phyloP scores from a whole-genome alignment of 148 eudicot genomes.

The Rhododendron ferrugineum region DNA sequence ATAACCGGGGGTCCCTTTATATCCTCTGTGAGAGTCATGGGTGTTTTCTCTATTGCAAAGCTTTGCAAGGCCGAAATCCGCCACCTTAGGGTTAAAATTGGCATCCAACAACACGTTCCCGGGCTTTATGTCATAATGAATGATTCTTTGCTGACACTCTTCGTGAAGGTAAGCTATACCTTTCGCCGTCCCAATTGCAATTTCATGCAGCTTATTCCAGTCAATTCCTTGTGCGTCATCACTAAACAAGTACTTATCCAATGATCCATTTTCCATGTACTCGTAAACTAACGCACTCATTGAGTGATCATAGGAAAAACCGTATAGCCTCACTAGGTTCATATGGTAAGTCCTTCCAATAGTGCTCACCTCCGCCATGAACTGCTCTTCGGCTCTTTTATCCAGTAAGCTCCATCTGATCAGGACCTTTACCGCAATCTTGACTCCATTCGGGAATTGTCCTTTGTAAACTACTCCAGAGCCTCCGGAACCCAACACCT shows the following conservation, averaged over 20 bases:
- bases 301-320: not conserved
- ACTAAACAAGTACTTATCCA: not conserved
- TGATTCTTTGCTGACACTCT: not conserved
- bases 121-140: slow-evolving; percentile 9
- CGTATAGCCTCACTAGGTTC: not conserved
- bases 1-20: slow-evolving; percentile 2
- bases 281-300: not conserved
- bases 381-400: slow-evolving; percentile 17
- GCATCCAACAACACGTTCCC: not conserved
- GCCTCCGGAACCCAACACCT: too few species aligned
- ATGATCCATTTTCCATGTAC: not conserved
- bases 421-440: slow-evolving; percentile 19
- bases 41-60: not conserved
- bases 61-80: slow-evolving; percentile 8
- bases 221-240: not conserved
- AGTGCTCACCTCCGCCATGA: slow-evolving; percentile 8
- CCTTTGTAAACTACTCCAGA: too few species aligned
- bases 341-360: slow-evolving; percentile 2
- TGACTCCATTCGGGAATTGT: slow-evolving; percentile 4
- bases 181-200: not conserved
- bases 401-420: slow-evolving; percentile 2
- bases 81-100: not conserved
- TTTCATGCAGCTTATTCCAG: not conserved
- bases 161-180: not conserved
- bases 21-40: not conserved